A percentile compares a stretch with the other conserved stretches of the same genome.
Conservation (phyloP, 1,284 basidiomycete species). For the Ceratobasidium sp. region DNA sequence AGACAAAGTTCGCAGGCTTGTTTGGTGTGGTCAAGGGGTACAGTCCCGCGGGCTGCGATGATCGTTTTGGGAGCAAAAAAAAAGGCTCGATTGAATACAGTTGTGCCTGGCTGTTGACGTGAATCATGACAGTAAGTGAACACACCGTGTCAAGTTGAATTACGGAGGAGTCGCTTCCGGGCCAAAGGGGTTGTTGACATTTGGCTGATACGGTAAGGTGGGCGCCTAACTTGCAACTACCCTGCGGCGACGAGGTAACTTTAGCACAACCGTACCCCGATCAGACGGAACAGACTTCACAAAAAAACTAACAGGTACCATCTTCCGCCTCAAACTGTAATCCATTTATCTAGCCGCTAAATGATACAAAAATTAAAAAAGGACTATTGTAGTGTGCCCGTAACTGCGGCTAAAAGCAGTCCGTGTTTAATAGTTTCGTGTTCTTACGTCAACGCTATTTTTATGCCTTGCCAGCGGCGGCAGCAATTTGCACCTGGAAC, state of each 20-base stretch:
- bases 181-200: background rate
- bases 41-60: no score
- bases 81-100: background rate
- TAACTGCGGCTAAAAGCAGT: background rate
- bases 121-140: no score
- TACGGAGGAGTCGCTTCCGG: background rate
- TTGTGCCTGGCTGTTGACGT: background rate
- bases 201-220: background rate
- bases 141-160: background rate
- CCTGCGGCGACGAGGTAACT: no score
- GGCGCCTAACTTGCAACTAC: background rate
- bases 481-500: slow-evolving; percentile 72
- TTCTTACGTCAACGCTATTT: background rate
- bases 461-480: slow-evolving; percentile 49
- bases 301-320: background rate
- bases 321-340: background rate
- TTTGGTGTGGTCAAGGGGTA: background rate
- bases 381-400: slow-evolving; percentile 12
- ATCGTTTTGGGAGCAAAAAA: background rate
- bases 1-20: background rate
- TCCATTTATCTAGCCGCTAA: slow-evolving; percentile 9
- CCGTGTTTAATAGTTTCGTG: background rate
- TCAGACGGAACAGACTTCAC: background rate
- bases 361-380: slow-evolving; percentile 37
- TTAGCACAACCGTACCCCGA: no score